Evolutionary conservation across 1,284 basidiomycete species (phyloP), one percentile per base, ranked within the genome.

Genomic region (Fomitopsis betulina): DNA sequence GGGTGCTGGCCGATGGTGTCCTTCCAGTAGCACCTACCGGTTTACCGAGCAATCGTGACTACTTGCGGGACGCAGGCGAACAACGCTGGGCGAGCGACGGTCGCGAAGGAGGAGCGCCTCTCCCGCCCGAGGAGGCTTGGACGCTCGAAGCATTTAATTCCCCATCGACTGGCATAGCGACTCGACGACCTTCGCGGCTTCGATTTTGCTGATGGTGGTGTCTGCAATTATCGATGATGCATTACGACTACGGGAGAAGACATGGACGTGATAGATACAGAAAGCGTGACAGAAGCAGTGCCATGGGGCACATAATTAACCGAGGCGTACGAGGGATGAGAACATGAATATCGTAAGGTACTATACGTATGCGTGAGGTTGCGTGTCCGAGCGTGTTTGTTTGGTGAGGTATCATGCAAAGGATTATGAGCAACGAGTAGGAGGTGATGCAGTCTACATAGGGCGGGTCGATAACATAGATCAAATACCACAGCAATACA

Each of bases 241-340:
- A 13, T 51, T 33, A 35, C 33, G 49, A 35, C 32, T 51, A 37
- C 49, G 33, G 33, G 33, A 33, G 49, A 51, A 51, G 45, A 43
- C 23, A 43, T 12, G 27, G 12, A 8, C 21, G 27, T 50, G 47
- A 32, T 30, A 35, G 27, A 51, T 51, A 37, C 49, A 51, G 21
- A 37, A 33, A 19, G 33, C 49, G 49, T 51, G 49, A 51, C 49
- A 51, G 49, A 51, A 51, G 49, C 32, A 21, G 49, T 35, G 49
- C 49, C 19, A 51, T 50, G 30, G 49, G 33, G 32, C 30, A 10
- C 49, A 50, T n/a, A n/a, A n/a, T 37, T 37, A 51, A 32, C 45
- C 45, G 49, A 32, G 27, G 49, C 17, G 23, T 43, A 37, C 19
- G 19, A 5, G 17, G 12, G 25, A 51, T 51, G 49, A 33, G 49